A percentile compares a stretch with the other conserved stretches of the same genome.
These are phyloP conservation scores for Ophiostoma quercus DNA, from an alignment of 2,329 filamentous ascomycete species.

Conservation along the genomic window DNA sequence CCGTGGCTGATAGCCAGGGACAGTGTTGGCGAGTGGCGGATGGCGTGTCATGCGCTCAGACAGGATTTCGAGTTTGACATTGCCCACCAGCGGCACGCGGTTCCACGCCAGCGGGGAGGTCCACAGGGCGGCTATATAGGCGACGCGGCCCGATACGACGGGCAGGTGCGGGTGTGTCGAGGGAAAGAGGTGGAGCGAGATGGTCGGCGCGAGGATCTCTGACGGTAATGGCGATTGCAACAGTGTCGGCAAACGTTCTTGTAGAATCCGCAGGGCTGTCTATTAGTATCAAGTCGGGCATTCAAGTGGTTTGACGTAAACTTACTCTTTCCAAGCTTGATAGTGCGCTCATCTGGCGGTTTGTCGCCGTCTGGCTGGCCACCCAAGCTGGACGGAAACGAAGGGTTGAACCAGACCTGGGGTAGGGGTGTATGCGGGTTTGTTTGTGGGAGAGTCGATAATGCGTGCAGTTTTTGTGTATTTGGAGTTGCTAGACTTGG, in stretches of 20 bases:
- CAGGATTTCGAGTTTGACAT: slow-evolving; percentile 79
- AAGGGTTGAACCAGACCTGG: slow-evolving; percentile 43
- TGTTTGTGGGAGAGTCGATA: slow-evolving; percentile 15
- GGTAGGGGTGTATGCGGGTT: slow-evolving; percentile 35
- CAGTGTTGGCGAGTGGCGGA: slow-evolving; percentile 38
- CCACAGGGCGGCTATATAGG: slow-evolving; percentile 91
- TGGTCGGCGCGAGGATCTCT: slow-evolving; percentile 70
- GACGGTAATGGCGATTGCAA: slow-evolving; percentile 64
- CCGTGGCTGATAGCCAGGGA: slow-evolving; percentile 28
- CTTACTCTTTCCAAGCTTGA: slow-evolving; percentile 60
- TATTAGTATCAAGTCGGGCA: background rate
- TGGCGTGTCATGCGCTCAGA: slow-evolving; percentile 79
- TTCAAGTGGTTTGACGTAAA: slow-evolving; percentile 14
- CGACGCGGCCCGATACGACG: slow-evolving; percentile 81
- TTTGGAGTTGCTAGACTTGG: background rate
- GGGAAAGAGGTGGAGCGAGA: slow-evolving; percentile 65
- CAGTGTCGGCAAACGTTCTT: slow-evolving; percentile 61
- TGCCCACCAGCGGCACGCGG: slow-evolving; percentile 81
- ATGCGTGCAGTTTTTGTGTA: slow-evolving; percentile 18
- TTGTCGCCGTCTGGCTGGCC: slow-evolving; percentile 24
- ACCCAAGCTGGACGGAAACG: slow-evolving; percentile 30
- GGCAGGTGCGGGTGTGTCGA: slow-evolving; percentile 83
- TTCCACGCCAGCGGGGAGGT: slow-evolving; percentile 96
- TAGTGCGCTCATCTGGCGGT: slow-evolving; percentile 49
- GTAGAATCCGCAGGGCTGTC: slow-evolving; percentile 58